phyloP scores from a whole-genome alignment of 768 basidiomycete species.

The Scleroderma bovista region DNA sequence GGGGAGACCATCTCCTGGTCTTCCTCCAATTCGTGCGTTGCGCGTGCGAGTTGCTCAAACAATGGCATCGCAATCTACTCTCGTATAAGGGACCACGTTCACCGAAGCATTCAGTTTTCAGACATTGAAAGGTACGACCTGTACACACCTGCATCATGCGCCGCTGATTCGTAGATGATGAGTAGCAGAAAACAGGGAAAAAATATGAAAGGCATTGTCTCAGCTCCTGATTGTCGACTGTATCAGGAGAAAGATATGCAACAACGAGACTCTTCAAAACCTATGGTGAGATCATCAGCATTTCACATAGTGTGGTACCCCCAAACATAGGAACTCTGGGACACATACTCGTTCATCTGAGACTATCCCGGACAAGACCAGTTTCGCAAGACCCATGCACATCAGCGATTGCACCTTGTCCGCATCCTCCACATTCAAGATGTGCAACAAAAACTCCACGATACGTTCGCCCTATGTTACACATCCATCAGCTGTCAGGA shows the following conservation, averaged over 20 bases:
- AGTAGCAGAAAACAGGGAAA: slow-evolving; percentile 82
- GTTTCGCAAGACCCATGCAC: slow-evolving; percentile 79
- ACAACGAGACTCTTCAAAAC: slow-evolving; percentile 45
- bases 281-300: slow-evolving; percentile 17
- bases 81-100: not conserved
- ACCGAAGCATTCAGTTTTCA: not conserved
- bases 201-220: slow-evolving; percentile 85
- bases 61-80: slow-evolving; percentile 65
- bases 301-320: not conserved
- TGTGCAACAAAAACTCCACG: slow-evolving; percentile 59
- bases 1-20: slow-evolving; percentile 70
- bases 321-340: not conserved
- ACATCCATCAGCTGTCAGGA: slow-evolving; percentile 1
- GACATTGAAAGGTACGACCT: not conserved
- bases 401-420: slow-evolving; percentile 65
- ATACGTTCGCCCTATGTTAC: slow-evolving; percentile 47
- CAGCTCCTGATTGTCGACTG: slow-evolving; percentile 73
- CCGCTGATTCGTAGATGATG: slow-evolving; percentile 67
- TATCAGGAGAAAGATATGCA: slow-evolving; percentile 76
- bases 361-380: slow-evolving; percentile 73
- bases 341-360: slow-evolving; percentile 58
- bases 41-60: slow-evolving; percentile 53
- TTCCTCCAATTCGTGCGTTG: slow-evolving; percentile 62
- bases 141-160: slow-evolving; percentile 58
- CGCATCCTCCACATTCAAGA: slow-evolving; percentile 49